A percentile compares a stretch with the other conserved stretches of the same genome.
Conservation (phyloP, 2,329 filamentous ascomycete genomes). For the Arthrobotrys sphaeroides region DNA sequence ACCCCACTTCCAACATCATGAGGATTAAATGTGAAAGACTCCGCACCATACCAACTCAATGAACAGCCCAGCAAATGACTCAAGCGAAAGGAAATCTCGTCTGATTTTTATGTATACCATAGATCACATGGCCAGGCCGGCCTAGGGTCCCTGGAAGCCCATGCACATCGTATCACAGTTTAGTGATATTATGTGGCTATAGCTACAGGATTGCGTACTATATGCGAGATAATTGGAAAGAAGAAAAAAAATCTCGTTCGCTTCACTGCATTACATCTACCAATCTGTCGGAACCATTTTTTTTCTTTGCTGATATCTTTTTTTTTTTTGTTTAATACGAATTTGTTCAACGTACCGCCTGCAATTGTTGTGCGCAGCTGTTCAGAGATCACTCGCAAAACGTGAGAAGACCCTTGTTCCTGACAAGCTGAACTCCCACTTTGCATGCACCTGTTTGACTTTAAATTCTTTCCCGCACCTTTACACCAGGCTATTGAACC, state of each 20-base stretch:
- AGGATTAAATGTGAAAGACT: not conserved
- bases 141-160: constrained; percentile 31
- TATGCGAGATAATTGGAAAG: constrained; percentile 17
- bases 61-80: constrained; percentile 31
- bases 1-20: constrained; percentile 24
- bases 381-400: constrained; percentile 17
- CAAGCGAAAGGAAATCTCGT: constrained; percentile 39
- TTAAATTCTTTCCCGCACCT: not conserved
- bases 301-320: constrained; percentile 16
- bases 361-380: constrained; percentile 50
- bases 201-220: constrained; percentile 24
- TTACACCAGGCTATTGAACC: not conserved
- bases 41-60: not conserved
- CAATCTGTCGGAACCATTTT: constrained; percentile 18
- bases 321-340: constrained; percentile 8
- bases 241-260: constrained; percentile 28
- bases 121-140: constrained; percentile 41
- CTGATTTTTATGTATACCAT: constrained; percentile 41
- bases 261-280: constrained; percentile 45
- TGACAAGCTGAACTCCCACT: constrained; percentile 31
- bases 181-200: constrained; percentile 23
- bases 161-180: constrained; percentile 50
- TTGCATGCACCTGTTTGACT: constrained; percentile 30
- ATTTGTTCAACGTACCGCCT: constrained; percentile 27
- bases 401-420: constrained; percentile 13